Evolutionary conservation across 768 basidiomycete species (phyloP), one percentile per base, ranked within the genome.

Genomic region (Neoboletus brunneissimus): DNA sequence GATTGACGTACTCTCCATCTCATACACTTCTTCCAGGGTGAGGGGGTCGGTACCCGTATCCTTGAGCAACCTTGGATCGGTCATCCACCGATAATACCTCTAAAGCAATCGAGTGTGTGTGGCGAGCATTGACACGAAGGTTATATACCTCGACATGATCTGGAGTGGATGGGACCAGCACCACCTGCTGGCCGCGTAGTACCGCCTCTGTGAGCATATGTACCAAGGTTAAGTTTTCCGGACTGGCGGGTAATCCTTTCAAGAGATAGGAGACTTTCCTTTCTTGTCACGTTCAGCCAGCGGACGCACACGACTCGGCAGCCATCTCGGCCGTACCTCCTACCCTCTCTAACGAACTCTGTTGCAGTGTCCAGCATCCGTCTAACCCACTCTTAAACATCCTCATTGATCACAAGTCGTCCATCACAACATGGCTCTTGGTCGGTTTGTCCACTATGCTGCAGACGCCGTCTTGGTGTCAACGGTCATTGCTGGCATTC

Each of bases 81-180:
- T 75, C 94, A 98, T 96, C 94, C 94, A 98, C 59, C 79, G 77
- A 67, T 95, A 84, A 66, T 97, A 98, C 65, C 74, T 88, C 90
- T 94, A 13, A 22, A 9, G 0, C 15, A 22, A 40, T 11, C 4
- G 6, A 38, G 22, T 43, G 32, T 9, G 12, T 4, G 3, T 37
- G 20, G 16, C 8, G 2, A 42, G 25, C 22, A 23, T 5, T 3
- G 15, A 1, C 18, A 34, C 18, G 9, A 25, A 9, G 13, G 15
- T 16, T 12, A 15, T 32, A 40, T 51, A 68, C 67, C 57, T 66
- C 38, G 46, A 83, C 79, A 69, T 83, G 80, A 42, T 79, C 78
- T 43, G 72, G 82, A 71, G 80, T 77, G 69, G 96, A 96, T 6
- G 93, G 94, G 0, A 94, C 87, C 11, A 98, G 79, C 22, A 94